A percentile compares a stretch with the other conserved stretches of the same genome.
These are phyloP conservation scores for Yamadazyma epiphylla DNA, from an alignment of 1,139 yeast genomes.

Conservation along the genomic window DNA sequence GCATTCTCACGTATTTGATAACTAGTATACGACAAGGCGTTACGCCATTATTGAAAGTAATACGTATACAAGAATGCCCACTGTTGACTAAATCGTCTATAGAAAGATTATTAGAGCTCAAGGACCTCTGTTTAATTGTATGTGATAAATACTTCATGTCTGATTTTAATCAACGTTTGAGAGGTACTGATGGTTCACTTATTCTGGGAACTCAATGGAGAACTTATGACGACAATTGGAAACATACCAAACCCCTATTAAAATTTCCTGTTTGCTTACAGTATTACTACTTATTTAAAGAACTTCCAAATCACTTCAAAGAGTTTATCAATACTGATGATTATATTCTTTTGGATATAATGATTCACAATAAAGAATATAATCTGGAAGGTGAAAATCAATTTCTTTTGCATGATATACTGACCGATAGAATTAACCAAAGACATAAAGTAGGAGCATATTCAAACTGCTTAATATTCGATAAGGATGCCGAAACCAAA, in stretches of 20 bases:
- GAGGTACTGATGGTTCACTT: not conserved
- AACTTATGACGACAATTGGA: slow-evolving; percentile 9
- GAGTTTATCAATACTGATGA: slow-evolving; percentile 2
- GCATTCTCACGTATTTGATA: slow-evolving; percentile 22
- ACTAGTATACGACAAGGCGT: slow-evolving; percentile 22
- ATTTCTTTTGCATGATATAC: slow-evolving; percentile 6
- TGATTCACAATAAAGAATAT: slow-evolving; percentile 13
- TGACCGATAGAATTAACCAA: slow-evolving; percentile 5
- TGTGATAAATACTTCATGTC: slow-evolving; percentile 9
- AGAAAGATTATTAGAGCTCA: slow-evolving; percentile 12
- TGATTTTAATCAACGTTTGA: slow-evolving; percentile 6
- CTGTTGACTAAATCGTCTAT: slow-evolving; percentile 20
- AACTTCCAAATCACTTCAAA: too few species aligned
- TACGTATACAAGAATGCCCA: slow-evolving; percentile 24
- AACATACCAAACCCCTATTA: slow-evolving; percentile 10
- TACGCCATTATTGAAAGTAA: slow-evolving; percentile 18
- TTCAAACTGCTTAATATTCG: slow-evolving; percentile 6
- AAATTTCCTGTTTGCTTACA: slow-evolving; percentile 27
- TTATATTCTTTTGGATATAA: slow-evolving; percentile 17
- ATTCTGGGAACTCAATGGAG: slow-evolving; percentile 22
- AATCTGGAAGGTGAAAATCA: not conserved
- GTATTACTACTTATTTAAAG: slow-evolving; percentile 15
- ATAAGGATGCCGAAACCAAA: slow-evolving; percentile 5
- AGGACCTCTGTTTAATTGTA: slow-evolving; percentile 18
- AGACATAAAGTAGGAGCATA: slow-evolving; percentile 3